Conservation (phyloP, 1,284 basidiomycete species). For the Singerocomus rubriflavus region DNA sequence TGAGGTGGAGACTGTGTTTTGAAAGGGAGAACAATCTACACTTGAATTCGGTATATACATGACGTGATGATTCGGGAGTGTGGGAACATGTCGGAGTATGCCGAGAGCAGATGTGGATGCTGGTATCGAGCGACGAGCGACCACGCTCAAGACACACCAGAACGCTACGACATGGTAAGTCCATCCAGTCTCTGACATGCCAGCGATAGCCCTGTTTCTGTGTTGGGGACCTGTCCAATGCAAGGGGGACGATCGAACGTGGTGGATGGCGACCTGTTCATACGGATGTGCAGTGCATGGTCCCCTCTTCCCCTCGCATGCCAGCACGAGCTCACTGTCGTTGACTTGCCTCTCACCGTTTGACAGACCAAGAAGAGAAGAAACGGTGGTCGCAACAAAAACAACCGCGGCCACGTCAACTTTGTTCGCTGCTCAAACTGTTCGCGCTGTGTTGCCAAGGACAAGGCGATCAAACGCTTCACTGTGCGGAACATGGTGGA, state of each 20-base stretch:
- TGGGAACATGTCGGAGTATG: constrained; percentile 24
- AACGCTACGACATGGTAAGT: constrained; percentile 31
- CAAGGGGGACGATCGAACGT: background rate
- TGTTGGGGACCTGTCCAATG: constrained; percentile 3
- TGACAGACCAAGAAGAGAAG: constrained; percentile 96
- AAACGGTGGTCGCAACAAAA: constrained; percentile 97
- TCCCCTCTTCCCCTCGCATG: no score
- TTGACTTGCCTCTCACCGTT: constrained; percentile 2
- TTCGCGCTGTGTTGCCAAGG: constrained; percentile 90
- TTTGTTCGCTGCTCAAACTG: constrained; percentile 99
- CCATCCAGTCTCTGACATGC: constrained; percentile 6
- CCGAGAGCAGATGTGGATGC: constrained; percentile 15
- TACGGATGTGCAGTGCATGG: constrained; percentile 15
- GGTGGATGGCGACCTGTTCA: constrained; percentile 11
- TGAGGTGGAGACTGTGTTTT: constrained; percentile 27
- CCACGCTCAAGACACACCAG: constrained; percentile 21
- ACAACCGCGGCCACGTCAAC: constrained; percentile 93
- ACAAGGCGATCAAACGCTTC: constrained; percentile 99
- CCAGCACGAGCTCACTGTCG: no score
- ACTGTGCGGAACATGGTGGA: constrained; percentile 99
- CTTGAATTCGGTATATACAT: no score
- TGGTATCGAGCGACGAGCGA: constrained; percentile 5
- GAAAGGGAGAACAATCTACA: constrained; percentile 2
- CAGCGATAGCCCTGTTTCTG: background rate
- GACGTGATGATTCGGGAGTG: background rate